A percentile compares a stretch with the other conserved stretches of the same genome.
Evolutionary conservation across 352 stramenopile genomes (phyloP).

Genomic region (Phytopythium boreale): DNA sequence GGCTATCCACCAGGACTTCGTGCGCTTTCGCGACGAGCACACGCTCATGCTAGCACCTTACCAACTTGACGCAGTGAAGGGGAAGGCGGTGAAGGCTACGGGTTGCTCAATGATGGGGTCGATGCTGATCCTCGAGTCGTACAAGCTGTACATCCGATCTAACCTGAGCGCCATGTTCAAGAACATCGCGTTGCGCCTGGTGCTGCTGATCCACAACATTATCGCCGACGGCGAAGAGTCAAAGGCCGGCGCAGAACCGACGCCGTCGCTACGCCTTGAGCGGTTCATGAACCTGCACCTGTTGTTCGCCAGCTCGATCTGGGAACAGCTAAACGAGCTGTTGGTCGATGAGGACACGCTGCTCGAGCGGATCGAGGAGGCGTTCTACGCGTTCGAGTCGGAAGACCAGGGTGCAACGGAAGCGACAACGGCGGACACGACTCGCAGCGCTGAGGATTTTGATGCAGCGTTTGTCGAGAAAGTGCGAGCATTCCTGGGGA

Average conservation of each 20-base stretch:
- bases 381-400: constrained; percentile 18
- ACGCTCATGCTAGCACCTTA: constrained; percentile 18
- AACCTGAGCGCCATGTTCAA: constrained; percentile 25
- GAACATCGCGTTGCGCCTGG: constrained; percentile 22
- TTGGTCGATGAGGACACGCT: constrained; percentile 21
- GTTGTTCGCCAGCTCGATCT: constrained; percentile 23
- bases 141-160: constrained; percentile 11
- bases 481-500: constrained; percentile 19
- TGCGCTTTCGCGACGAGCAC: constrained; percentile 19
- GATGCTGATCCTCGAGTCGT: constrained; percentile 17
- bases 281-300: constrained; percentile 21
- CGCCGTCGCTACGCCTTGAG: constrained; percentile 12
- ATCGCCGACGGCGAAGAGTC: constrained; percentile 4
- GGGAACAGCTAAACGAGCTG: constrained; percentile 25
- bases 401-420: not conserved
- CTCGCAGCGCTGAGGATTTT: not conserved
- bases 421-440: not conserved
- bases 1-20: constrained; percentile 19
- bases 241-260: not conserved
- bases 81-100: not conserved
- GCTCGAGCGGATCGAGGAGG: constrained; percentile 6
- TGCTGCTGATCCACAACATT: constrained; percentile 16
- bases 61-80: not conserved
- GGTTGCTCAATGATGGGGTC: constrained; percentile 15
- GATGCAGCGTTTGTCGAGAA: constrained; percentile 5